Evolutionary conservation across 2,329 filamentous ascomycete species (phyloP).

Genomic region (Ophiostoma australiae): DNA sequence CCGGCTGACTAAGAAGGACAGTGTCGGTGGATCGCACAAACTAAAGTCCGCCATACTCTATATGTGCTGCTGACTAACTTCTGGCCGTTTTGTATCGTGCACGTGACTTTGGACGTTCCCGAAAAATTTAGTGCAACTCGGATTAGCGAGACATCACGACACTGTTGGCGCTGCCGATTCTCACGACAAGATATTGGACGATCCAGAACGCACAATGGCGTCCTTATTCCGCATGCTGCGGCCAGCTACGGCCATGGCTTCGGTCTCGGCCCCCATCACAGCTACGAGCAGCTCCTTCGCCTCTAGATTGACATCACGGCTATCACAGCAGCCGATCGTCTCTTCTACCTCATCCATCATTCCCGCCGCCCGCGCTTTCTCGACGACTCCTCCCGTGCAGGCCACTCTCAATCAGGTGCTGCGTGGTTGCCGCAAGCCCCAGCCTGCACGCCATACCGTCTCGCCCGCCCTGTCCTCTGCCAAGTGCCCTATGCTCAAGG

Average conservation of each 20-base stretch:
- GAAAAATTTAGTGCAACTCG: conserved; percentile 14
- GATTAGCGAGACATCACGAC: not conserved
- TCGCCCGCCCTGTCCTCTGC: conserved; percentile 74
- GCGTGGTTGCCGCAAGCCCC: conserved; percentile 69
- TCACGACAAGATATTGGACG: not conserved
- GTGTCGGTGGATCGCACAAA: conserved; percentile 5
- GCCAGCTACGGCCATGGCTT: conserved; percentile 27
- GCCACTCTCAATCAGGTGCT: conserved; percentile 72
- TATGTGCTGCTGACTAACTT: not conserved
- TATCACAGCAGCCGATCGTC: conserved; percentile 29
- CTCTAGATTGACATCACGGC: conserved; percentile 28
- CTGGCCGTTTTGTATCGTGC: not conserved
- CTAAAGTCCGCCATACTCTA: not conserved
- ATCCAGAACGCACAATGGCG: conserved; percentile 31
- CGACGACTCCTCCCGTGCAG: conserved; percentile 44
- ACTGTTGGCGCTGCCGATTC: not conserved
- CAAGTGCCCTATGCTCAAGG: conserved; percentile 78
- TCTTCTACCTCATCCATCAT: conserved; percentile 27
- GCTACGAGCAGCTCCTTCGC: conserved; percentile 17
- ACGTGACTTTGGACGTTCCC: not conserved
- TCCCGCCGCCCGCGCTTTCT: conserved; percentile 35
- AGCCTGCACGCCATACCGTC: conserved; percentile 76
- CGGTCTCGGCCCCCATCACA: conserved; percentile 18
- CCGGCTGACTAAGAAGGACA: not conserved
- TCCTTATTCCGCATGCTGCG: conserved; percentile 35